Evolutionary conservation across 495 filamentous ascomycete species (phyloP).

Genomic region (Sordaria brevicollis): DNA sequence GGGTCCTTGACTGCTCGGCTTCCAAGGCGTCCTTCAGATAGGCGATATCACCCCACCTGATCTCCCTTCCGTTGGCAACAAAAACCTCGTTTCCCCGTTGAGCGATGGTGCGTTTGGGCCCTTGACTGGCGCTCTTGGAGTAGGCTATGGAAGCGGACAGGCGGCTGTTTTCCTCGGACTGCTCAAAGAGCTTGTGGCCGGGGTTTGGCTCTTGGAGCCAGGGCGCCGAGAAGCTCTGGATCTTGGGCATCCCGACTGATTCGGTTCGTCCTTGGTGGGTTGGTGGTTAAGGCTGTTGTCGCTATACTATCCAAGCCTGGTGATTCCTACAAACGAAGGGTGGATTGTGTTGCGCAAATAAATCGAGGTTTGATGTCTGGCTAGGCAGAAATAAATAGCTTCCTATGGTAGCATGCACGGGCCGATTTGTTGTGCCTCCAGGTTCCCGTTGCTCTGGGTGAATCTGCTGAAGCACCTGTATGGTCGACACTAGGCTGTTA

Average conservation of each 20-base stretch:
- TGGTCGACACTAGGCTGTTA: neutral
- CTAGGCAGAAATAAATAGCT: neutral
- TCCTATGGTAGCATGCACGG: neutral
- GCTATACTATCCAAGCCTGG: neutral
- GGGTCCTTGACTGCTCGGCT: constrained; percentile 15
- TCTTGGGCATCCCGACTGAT: constrained; percentile 54
- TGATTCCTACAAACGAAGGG: neutral
- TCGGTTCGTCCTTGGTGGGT: neutral
- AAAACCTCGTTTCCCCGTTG: constrained; percentile 71
- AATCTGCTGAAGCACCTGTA: neutral
- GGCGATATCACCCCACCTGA: constrained; percentile 74
- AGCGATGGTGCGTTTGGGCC: constrained; percentile 60
- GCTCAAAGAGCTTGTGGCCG: constrained; percentile 61
- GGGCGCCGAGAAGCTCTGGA: constrained; percentile 68
- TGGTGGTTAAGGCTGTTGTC: neutral
- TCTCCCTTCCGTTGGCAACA: constrained; percentile 71
- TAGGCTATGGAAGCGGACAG: constrained; percentile 16
- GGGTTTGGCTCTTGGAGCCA: constrained; percentile 72
- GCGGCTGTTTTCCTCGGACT: constrained; percentile 18
- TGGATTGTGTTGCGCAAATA: neutral
- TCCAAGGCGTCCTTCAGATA: constrained; percentile 64
- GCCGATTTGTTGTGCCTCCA: neutral
- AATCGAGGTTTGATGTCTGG: neutral
- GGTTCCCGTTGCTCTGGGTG: too few relatives aligned
- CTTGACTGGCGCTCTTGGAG: constrained; percentile 31